Conservation (phyloP, 768 basidiomycete genomes). For the Mycena kentingensis region DNA sequence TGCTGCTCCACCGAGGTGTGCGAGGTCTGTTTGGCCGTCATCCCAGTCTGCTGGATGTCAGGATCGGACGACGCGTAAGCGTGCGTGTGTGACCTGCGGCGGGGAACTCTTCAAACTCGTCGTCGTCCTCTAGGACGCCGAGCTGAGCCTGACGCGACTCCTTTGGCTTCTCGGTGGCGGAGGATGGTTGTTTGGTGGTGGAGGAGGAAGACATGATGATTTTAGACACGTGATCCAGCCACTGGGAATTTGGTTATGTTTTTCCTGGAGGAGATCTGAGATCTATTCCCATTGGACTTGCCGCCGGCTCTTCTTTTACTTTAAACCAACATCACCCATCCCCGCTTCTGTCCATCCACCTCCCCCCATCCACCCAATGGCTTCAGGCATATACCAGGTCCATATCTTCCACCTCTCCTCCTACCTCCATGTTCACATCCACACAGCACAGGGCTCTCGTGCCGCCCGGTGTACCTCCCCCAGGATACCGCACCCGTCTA, state of each 20-base stretch:
- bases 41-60: constrained; percentile 70
- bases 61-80: constrained; percentile 2
- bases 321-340: not conserved
- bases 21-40: constrained; percentile 79
- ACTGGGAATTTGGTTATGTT: not conserved
- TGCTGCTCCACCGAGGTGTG: constrained; percentile 71
- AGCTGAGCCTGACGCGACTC: constrained; percentile 63
- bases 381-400: constrained; percentile 19
- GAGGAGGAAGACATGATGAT: constrained; percentile 46
- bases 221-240: not conserved
- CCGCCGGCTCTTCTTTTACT: not conserved
- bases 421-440: not conserved
- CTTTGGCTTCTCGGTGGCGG: constrained; percentile 44
- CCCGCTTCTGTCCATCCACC: constrained; percentile 5
- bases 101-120: constrained; percentile 94
- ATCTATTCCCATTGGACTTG: not conserved
- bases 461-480: constrained; percentile 4
- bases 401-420: not conserved
- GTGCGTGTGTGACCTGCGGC: constrained; percentile 63
- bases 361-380: constrained; percentile 4
- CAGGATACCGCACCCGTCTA: constrained; percentile 5
- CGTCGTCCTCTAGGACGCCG: constrained; percentile 94
- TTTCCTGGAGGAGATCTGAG: not conserved
- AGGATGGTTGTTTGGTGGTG: constrained; percentile 45
- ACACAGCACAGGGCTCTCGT: constrained; percentile 15